phyloP scores from a whole-genome alignment of 1,139 yeast species.

The Candida tunisiensis region DNA sequence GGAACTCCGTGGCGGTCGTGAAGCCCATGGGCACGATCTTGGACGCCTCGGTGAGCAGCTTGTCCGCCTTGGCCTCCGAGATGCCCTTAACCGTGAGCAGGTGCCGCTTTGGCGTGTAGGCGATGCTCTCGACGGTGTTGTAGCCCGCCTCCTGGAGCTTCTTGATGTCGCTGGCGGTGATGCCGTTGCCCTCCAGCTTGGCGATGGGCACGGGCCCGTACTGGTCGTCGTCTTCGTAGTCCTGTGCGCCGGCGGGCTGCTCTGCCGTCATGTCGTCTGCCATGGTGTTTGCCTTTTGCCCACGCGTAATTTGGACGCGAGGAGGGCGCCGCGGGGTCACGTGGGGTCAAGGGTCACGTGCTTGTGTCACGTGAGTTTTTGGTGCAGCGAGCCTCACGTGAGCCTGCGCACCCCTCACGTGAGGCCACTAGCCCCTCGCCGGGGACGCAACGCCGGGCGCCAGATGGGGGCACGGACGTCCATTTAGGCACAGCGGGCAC shows the following conservation, averaged over 20 bases:
- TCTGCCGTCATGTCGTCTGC: too few species aligned
- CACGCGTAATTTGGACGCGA: too few species aligned
- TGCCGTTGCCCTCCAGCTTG: conserved; percentile 59
- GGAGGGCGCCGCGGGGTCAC: too few species aligned
- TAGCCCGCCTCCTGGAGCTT: conserved; percentile 73
- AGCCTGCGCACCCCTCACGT: too few species aligned
- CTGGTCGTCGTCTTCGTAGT: conserved; percentile 25
- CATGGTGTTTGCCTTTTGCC: too few species aligned
- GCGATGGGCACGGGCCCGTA: conserved; percentile 31
- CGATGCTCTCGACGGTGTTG: conserved; percentile 83
- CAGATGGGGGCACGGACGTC: too few species aligned
- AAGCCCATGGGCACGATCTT: conserved; percentile 90
- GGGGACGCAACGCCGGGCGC: too few species aligned
- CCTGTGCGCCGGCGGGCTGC: not conserved
- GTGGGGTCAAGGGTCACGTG: too few species aligned
- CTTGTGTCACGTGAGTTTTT: too few species aligned
- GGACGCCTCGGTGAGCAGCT: conserved; percentile 65
- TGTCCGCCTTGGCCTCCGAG: conserved; percentile 91
- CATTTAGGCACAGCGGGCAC: too few species aligned
- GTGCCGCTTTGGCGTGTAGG: conserved; percentile 76
- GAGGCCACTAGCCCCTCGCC: too few species aligned
- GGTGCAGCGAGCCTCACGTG: too few species aligned
- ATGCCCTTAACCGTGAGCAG: conserved; percentile 75
- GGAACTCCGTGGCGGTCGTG: conserved; percentile 94
- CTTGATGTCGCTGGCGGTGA: conserved; percentile 59